Base-by-base conservation (phyloP, 1,284 basidiomycete genomes). In the Cutaneotrichosporon mucoides region DNA sequence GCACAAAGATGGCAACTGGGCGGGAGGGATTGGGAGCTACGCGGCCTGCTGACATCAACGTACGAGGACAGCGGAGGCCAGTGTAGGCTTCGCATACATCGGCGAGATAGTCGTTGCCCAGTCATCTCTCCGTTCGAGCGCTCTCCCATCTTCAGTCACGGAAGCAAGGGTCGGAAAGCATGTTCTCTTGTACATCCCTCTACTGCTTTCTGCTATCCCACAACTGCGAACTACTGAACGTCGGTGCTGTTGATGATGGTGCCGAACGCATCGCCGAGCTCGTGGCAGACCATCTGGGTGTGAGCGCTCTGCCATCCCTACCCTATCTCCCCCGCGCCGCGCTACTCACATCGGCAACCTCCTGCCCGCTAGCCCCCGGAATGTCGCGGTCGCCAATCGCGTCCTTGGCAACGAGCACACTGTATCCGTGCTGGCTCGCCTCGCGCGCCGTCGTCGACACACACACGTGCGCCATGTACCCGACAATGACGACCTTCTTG, bases 391-490 rank as follows among this genome's bases (percentile, higher is more conserved):
- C 66, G 12, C 68, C 67, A 35, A 70, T 63, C 1, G 68, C 67
- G 44, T 68, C 68, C 4, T 56, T 37, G 33, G 59, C 56, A n/a
- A 68, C 47, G 15, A 70, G 46, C 8, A 67, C 64, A 24, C 67
- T 65, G 46, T 61, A 67, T 2, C 67, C 67, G 41, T 55, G 57
- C 59, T 70, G 65, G 4, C 64, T 57, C 3, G 66, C 67, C 58
- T 70, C 62, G 49, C 68, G 53, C 6, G 66, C 62, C 6, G 68
- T 70, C 5, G 64, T 70, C 55, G 61, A 64, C 0, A 68, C 63
- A 47, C 68, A 70, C 12, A 67, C 64, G 56, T 68, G 68, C 16
- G 67, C 66, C 68, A 68, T 68, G 56, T 68, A 70, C 3, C 68
- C 68, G 5, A 62, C 61, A 5, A 64, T 38, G 8, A 68, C 63